Conservation (phyloP, 2,329 filamentous ascomycete genomes). For the Penicillium sp. region DNA sequence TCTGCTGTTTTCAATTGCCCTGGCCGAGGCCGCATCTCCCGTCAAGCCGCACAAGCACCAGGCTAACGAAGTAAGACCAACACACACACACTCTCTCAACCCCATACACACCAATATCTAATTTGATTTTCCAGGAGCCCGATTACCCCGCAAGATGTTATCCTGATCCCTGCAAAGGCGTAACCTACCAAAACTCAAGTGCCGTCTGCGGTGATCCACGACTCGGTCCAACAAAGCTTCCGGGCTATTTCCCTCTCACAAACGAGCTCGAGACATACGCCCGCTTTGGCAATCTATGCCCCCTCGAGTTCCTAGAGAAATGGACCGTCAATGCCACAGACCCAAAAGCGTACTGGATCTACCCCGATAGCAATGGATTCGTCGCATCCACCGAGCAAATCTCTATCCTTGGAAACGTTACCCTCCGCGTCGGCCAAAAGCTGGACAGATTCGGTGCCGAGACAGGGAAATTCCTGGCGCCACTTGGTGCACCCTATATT, state of each 20-base stretch:
- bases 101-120: background rate
- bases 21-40: background rate
- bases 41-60: background rate
- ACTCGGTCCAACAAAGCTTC: slow-evolving; percentile 19
- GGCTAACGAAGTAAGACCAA: background rate
- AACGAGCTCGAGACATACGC: slow-evolving; percentile 21
- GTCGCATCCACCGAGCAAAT: slow-evolving; percentile 34
- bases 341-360: slow-evolving; percentile 23
- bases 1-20: background rate
- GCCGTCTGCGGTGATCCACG: slow-evolving; percentile 22
- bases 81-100: background rate
- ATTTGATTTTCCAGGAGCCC: slow-evolving; percentile 6
- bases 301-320: slow-evolving; percentile 18
- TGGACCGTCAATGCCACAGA: slow-evolving; percentile 20
- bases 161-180: slow-evolving; percentile 10
- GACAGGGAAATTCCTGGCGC: slow-evolving; percentile 45
- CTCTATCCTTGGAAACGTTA: slow-evolving; percentile 46
- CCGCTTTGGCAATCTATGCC: slow-evolving; percentile 22
- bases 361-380: slow-evolving; percentile 49
- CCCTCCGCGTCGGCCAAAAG: slow-evolving; percentile 43
- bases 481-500: slow-evolving; percentile 50
- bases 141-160: slow-evolving; percentile 13
- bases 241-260: slow-evolving; percentile 16
- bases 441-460: slow-evolving; percentile 54
- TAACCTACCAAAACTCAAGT: slow-evolving; percentile 9